Base-by-base conservation (phyloP, 2,329 filamentous ascomycete genomes). In the Monilinia fructicola region DNA sequence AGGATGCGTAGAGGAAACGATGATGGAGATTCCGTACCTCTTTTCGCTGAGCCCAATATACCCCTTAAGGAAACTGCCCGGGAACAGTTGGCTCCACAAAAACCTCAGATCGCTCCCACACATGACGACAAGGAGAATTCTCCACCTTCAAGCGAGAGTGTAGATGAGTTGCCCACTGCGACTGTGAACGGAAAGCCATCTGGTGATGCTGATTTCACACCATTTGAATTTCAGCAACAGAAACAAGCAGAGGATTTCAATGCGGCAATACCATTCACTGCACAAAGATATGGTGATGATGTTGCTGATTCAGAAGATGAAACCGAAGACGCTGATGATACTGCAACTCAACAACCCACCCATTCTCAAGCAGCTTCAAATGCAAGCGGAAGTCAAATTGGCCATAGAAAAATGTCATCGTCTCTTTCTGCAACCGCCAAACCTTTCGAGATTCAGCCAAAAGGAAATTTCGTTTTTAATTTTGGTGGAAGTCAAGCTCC, bases 1-100 rank as follows among this genome's bases (percentile, higher is more conserved):
- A 87, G 93, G 76, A 87, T 87, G 69, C 87, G 88, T 71, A 87
- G 86, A 67, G 83, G 79, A 55, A 85, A 82, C 23, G 85, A 84
- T 63, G 88, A 90, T 73, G 89, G 86, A 23, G 88, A 96, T 72
- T 85, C 89, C 60, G 87, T 94, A 31, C 89, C 90, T 28, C 82
- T 87, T 62, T 96, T 96, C 76, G 91, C 92, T 11, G 82, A 86
- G 62, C 83, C 82, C 18, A 80, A 79, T 35, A 76, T 73, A 71
- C 74, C 77, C 18, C 75, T 78, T 5, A 73, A 76, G 0, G 76
- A 78, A 59, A 76, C 71, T 2, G 68, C 67, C n/a, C 67, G 72
- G 42, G 74, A 74, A 53, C 75, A 76, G 64, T 75, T 73, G 10
- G 72, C 73, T 28, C 71, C 73, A 4, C 75, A 76, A 67, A 70